Evolutionary conservation across 306 rosid genomes (phyloP), one percentile per base, ranked within the genome.

Genomic region (Pterocarpus macrocarpus): DNA sequence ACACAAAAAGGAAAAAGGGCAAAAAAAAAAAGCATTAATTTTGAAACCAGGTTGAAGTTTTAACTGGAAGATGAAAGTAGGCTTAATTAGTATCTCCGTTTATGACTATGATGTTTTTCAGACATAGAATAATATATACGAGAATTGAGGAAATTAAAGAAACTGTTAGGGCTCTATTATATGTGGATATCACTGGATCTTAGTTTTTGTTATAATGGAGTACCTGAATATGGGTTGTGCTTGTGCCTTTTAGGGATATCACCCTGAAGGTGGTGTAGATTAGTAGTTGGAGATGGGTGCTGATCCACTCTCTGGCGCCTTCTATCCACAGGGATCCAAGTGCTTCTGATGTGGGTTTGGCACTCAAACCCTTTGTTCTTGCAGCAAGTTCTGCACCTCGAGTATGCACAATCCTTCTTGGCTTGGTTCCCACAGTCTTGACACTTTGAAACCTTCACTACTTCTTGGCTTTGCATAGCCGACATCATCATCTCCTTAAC

Each of bases 381-480:
- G 38, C 97, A 92, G 71, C 97, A 93, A 77, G 82, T 88, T 70
- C 91, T 93, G 85, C 94, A 92, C 55, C 97, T 89, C 80, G 76
- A 50, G 77, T 85, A 87, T 49, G 16, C 32, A 81, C 97, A 93
- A 57, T 83, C 92, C 43, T 86, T 89, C 89, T 93, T 93, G 0
- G 96, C 90, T 82, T 86, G 90, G 79, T 93, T 93, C 83, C 97
- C 97, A 84, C 96, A 91, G 4, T 91, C 97, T 77, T 88, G 68
- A 81, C 92, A 91, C 77, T 83, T 87, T 36, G 79, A 59, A 45
- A 47, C 80, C 39, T 77, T 83, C 50, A 66, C 14, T 80, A 55
- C 80, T 71, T 68, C 80, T 68, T 74, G 45, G 38, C 68, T 80
- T 53, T 47, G 75, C 50, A 49, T 80, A 41, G 22, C 63, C 57